phyloP scores from a whole-genome alignment of 176 grass and related monocot genomes.

The Paspalum notatum region DNA sequence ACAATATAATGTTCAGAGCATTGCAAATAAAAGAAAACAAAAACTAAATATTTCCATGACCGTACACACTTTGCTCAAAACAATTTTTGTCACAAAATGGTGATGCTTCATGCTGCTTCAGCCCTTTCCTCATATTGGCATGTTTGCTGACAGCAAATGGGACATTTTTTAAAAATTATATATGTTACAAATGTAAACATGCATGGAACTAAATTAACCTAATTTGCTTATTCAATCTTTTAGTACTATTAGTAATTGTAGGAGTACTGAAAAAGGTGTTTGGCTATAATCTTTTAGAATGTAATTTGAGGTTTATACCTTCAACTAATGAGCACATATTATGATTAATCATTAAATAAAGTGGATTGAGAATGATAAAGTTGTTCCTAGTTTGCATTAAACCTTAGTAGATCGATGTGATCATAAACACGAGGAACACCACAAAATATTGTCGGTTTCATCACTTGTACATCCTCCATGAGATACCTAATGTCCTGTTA shows the following conservation, averaged over 20 bases:
- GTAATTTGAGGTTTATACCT: constrained; percentile 90
- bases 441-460: constrained; percentile 94
- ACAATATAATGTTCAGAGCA: background rate
- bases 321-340: constrained; percentile 35
- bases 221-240: constrained; percentile 10
- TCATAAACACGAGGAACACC: constrained; percentile 97
- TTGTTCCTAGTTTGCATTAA: background rate
- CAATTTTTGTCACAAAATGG: constrained; percentile 83
- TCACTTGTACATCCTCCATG: constrained; percentile 87
- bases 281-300: constrained; percentile 68
- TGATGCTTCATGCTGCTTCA: constrained; percentile 92
- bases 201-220: background rate
- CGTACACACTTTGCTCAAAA: constrained; percentile 76
- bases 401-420: constrained; percentile 88
- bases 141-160: constrained; percentile 59
- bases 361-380: background rate
- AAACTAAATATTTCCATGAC: background rate
- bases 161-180: background rate
- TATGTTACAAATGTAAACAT: background rate
- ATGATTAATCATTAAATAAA: background rate
- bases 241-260: constrained; percentile 74
- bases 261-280: constrained; percentile 76
- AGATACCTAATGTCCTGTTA: constrained; percentile 85
- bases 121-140: constrained; percentile 66
- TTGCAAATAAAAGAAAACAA: background rate